Percentiles rank a stretch among this genome's conserved stretches.
These are phyloP conservation scores for Incumbomyces lentus DNA, from an alignment of 2,329 filamentous ascomycete genomes.

Conservation along the genomic window DNA sequence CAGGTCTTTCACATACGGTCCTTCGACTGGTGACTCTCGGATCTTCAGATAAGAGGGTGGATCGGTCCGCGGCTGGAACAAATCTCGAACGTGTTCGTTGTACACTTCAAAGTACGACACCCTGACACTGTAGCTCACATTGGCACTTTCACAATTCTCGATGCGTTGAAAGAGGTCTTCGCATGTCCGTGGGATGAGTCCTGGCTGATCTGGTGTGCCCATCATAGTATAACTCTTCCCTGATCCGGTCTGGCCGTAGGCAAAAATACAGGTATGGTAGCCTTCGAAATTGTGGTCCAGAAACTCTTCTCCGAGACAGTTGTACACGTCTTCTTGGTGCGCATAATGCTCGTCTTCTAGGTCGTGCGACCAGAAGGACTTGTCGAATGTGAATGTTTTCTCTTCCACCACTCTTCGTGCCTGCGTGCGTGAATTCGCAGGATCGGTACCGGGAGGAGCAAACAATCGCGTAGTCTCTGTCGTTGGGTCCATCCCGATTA, in stretches of 20 bases:
- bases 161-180: conserved; percentile 94
- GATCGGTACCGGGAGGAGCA: conserved; percentile 49
- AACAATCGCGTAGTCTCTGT: conserved; percentile 76
- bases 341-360: conserved; percentile 74
- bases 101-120: conserved; percentile 99
- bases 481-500: conserved; percentile 82
- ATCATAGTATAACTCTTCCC: conserved; percentile 99
- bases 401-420: conserved; percentile 70
- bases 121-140: conserved; percentile 91
- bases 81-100: conserved; percentile 94
- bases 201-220: conserved; percentile 74
- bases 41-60: conserved; percentile 92
- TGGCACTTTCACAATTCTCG: conserved; percentile 70
- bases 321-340: conserved; percentile 86
- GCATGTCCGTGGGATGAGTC: conserved; percentile 88
- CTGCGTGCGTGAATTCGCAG: conserved; percentile 44
- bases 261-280: conserved; percentile 98
- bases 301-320: conserved; percentile 88
- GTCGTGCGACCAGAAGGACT: conserved; percentile 95
- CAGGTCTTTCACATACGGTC: conserved; percentile 92
- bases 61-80: conserved; percentile 70
- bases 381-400: conserved; percentile 91
- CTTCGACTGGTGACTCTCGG: conserved; percentile 85
- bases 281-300: conserved; percentile 98
- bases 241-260: conserved; percentile 93